phyloP scores from a whole-genome alignment of 768 basidiomycete genomes.

The Agaricus bisporus region DNA sequence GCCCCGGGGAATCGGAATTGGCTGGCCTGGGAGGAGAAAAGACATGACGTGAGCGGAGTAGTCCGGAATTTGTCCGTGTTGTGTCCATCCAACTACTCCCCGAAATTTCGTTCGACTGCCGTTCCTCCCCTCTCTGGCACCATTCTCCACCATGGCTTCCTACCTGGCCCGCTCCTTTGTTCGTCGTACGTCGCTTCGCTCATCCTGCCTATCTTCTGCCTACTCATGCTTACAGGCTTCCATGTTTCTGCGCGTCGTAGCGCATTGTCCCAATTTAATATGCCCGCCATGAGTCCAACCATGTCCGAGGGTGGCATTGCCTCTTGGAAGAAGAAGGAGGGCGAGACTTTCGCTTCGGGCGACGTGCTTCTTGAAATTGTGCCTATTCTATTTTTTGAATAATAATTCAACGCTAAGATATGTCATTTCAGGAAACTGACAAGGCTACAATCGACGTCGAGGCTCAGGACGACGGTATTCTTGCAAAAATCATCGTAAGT shows the following conservation, averaged over 20 bases:
- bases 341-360: constrained; percentile 81
- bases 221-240: constrained; percentile 47
- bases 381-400: constrained; percentile 20
- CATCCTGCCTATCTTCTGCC: not conserved
- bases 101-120: too few relatives aligned
- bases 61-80: constrained; percentile 24
- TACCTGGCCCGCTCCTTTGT: constrained; percentile 59
- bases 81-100: constrained; percentile 17
- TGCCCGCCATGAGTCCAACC: constrained; percentile 99
- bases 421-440: constrained; percentile 82
- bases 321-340: constrained; percentile 95
- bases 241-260: constrained; percentile 74
- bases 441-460: constrained; percentile 99
- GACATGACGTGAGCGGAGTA: constrained; percentile 9
- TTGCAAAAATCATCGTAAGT: constrained; percentile 94
- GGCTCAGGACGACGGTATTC: constrained; percentile 94
- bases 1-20: constrained; percentile 44
- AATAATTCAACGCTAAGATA: constrained; percentile 3
- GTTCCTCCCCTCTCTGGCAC: constrained; percentile 11
- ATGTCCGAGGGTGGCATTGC: constrained; percentile 99
- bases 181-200: constrained; percentile 45
- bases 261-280: constrained; percentile 83
- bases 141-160: constrained; percentile 44
- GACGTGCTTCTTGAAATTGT: constrained; percentile 97
- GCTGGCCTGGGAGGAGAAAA: constrained; percentile 72